phyloP scores from a whole-genome alignment of 257 asterid genomes.

The Solanum medicagineum region DNA sequence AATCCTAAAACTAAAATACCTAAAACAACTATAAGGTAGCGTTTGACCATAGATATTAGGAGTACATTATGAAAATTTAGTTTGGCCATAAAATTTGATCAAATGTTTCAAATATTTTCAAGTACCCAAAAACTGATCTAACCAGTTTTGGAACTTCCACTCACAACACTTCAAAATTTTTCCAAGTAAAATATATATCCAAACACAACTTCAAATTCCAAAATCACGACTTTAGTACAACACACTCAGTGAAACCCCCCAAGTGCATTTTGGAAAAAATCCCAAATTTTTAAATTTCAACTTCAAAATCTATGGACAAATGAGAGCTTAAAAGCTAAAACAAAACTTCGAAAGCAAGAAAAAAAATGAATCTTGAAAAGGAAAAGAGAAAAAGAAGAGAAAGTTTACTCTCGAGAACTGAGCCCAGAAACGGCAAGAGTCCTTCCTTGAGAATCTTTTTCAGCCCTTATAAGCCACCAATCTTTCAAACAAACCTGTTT shows the following conservation, averaged over 20 bases:
- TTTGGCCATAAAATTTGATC: background rate
- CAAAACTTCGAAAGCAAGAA: background rate
- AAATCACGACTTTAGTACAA: background rate
- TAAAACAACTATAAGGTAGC: background rate
- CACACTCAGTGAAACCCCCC: background rate
- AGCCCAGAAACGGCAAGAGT: conserved; percentile 52
- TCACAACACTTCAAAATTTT: no score
- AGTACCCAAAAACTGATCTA: background rate
- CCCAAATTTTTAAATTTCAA: background rate
- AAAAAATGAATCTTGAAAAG: background rate
- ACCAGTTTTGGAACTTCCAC: no score
- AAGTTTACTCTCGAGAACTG: conserved; percentile 29
- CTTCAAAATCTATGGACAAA: background rate
- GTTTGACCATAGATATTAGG: background rate
- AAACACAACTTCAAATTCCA: background rate
- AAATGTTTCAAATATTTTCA: background rate
- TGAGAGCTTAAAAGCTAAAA: background rate
- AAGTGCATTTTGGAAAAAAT: no score
- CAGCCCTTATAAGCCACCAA: conserved; percentile 71
- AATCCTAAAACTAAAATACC: background rate
- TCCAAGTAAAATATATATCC: background rate
- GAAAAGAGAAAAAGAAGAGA: background rate
- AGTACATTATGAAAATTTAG: background rate
- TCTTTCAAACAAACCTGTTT: conserved; percentile 44
- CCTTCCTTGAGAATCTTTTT: conserved; percentile 22